These are phyloP conservation scores for Aspergillus sp. DNA, from an alignment of 2,329 filamentous ascomycete species.

Conservation along the genomic window DNA sequence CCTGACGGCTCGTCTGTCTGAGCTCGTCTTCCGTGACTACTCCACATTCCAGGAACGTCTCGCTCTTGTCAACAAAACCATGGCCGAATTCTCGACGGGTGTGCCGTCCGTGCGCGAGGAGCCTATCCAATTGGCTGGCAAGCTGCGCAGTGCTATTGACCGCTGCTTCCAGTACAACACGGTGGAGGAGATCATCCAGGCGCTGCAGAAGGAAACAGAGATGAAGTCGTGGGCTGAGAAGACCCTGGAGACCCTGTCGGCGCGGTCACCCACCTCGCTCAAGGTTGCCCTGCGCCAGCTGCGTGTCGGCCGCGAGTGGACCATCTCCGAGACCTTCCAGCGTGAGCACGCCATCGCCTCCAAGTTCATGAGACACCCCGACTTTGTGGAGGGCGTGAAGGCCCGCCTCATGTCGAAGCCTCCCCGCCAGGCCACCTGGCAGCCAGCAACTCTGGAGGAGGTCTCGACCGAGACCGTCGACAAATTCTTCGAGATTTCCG, in stretches of 20 bases:
- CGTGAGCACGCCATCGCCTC: constrained; percentile 81
- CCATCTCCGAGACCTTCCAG: constrained; percentile 80
- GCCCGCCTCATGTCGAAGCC: constrained; percentile 74
- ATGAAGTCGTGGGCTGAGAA: constrained; percentile 74
- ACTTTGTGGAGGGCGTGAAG: constrained; percentile 90
- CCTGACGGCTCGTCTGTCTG: constrained; percentile 81
- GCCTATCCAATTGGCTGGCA: constrained; percentile 66
- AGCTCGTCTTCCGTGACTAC: constrained; percentile 84
- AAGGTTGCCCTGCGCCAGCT: constrained; percentile 84
- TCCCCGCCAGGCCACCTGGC: constrained; percentile 69
- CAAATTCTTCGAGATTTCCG: constrained; percentile 66
- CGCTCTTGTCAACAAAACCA: constrained; percentile 76
- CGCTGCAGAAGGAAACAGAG: constrained; percentile 59
- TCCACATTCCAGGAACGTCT: constrained; percentile 64
- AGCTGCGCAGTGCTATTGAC: constrained; percentile 79
- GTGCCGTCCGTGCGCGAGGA: constrained; percentile 65
- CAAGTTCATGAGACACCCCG: constrained; percentile 85
- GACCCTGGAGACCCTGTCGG: constrained; percentile 72
- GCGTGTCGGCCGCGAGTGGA: constrained; percentile 73
- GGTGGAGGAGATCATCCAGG: constrained; percentile 69
- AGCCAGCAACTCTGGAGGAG: constrained; percentile 70
- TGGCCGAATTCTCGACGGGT: constrained; percentile 88
- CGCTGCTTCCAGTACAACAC: constrained; percentile 71
- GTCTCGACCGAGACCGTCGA: constrained; percentile 62
- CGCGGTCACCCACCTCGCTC: constrained; percentile 82